Evolutionary conservation across 202 grass and related monocot genomes (phyloP).

Genomic region (Saccharum hybrid): DNA sequence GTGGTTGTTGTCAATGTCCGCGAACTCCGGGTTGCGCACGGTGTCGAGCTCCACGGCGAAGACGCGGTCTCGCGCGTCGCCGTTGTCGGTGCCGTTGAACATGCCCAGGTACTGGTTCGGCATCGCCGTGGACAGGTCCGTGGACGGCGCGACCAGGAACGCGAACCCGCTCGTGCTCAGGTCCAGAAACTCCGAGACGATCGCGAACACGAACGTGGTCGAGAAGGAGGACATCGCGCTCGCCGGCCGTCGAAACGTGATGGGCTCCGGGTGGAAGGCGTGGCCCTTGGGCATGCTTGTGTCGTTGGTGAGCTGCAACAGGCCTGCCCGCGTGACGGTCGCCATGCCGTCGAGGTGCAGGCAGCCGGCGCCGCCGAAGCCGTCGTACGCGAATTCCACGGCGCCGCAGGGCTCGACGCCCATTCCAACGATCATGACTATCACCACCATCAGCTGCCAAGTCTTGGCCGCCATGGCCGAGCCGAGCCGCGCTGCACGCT

Average conservation of each 20-base stretch:
- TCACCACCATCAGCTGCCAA: background rate
- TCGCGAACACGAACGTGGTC: conserved; percentile 72
- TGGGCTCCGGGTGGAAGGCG: conserved; percentile 50
- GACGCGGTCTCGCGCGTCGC: conserved; percentile 56
- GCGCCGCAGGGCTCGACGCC: background rate
- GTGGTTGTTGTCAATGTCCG: conserved; percentile 79
- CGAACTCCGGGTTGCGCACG: conserved; percentile 66
- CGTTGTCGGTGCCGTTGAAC: conserved; percentile 51
- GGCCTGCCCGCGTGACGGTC: conserved; percentile 46
- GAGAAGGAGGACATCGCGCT: conserved; percentile 55
- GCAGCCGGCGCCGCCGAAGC: conserved; percentile 38
- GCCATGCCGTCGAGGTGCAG: conserved; percentile 53
- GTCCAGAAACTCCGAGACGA: conserved; percentile 64
- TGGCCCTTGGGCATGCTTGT: conserved; percentile 55
- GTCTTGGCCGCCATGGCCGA: conserved; percentile 13
- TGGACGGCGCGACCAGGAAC: conserved; percentile 57
- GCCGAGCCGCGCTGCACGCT: background rate
- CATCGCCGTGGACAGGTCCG: conserved; percentile 48
- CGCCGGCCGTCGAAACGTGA: conserved; percentile 35
- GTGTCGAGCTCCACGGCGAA: conserved; percentile 78
- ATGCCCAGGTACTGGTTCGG: conserved; percentile 69
- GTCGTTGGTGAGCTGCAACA: conserved; percentile 67
- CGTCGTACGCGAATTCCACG: conserved; percentile 52
- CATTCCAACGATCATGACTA: background rate
- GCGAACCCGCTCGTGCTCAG: conserved; percentile 73